A percentile compares a stretch with the other conserved stretches of the same genome.
Conservation (phyloP, 371 early-diverging fungal genomes). For the Smittium culicis region DNA sequence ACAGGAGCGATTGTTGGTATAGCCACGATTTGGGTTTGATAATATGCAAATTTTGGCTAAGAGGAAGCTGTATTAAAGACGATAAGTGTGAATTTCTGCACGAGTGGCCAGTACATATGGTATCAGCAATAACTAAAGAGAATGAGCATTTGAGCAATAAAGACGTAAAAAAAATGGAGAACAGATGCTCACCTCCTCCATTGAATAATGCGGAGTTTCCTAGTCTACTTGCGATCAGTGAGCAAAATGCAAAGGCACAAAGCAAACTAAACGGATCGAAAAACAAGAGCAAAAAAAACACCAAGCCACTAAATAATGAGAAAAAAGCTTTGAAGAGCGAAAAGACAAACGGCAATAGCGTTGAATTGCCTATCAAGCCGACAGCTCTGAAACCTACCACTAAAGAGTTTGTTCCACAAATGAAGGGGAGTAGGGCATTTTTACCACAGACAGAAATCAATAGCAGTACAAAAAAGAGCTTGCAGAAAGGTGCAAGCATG, state of each 20-base stretch:
- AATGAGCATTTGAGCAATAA: background rate
- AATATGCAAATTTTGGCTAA: constrained; percentile 10
- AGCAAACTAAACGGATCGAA: too few relatives aligned
- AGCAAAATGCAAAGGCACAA: background rate
- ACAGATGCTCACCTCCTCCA: constrained; percentile 5
- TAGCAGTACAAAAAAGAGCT: background rate
- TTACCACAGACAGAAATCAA: background rate
- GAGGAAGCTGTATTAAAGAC: constrained; percentile 12
- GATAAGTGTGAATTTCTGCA: constrained; percentile 13
- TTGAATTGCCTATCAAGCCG: background rate
- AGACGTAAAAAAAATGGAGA: background rate
- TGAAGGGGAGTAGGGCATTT: too few relatives aligned
- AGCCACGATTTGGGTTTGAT: constrained; percentile 10
- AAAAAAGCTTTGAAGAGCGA: too few relatives aligned
- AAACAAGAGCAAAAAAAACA: too few relatives aligned
- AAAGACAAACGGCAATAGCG: background rate
- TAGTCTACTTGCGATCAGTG: background rate
- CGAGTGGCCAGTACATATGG: constrained; percentile 9
- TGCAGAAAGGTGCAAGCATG: too few relatives aligned
- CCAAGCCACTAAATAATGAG: too few relatives aligned
- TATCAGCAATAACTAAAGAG: background rate
- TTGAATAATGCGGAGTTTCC: constrained; percentile 10
- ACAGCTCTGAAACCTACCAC: background rate
- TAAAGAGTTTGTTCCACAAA: constrained; percentile 4
- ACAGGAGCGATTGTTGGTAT: constrained; percentile 11